Conservation (phyloP, 2,329 filamentous ascomycete species). For the Fusarium annulatum region DNA sequence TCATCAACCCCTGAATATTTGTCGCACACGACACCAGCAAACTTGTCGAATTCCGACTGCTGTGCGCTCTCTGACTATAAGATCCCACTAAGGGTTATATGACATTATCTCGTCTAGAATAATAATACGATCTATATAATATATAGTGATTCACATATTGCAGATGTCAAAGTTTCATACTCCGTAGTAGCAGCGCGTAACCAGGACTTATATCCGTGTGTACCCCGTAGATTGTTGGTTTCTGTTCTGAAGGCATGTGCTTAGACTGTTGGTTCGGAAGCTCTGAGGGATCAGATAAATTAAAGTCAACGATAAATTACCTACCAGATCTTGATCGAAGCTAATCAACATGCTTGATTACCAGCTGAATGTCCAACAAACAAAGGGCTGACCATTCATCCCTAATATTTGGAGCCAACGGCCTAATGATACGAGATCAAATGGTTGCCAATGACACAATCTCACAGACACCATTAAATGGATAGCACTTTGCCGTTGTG, state of each 20-base stretch:
- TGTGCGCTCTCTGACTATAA: background rate
- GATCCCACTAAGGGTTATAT: background rate
- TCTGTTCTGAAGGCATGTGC: background rate
- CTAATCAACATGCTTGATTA: slow-evolving; percentile 14
- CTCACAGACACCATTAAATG: background rate
- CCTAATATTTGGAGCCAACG: background rate
- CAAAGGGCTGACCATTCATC: background rate
- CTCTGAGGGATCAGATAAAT: slow-evolving; percentile 2
- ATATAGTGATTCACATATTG: background rate
- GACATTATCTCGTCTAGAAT: background rate
- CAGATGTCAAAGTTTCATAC: background rate
- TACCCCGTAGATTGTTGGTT: background rate
- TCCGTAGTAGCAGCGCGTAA: background rate
- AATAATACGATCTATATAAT: background rate
- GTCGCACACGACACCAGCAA: background rate
- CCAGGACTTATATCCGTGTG: background rate
- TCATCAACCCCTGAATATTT: background rate
- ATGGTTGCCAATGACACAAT: background rate
- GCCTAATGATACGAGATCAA: background rate
- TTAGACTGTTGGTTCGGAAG: background rate
- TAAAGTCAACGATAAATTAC: slow-evolving; percentile 26
- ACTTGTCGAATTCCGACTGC: background rate
- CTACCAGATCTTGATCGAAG: slow-evolving; percentile 12
- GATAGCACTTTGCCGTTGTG: background rate
- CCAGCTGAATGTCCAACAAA: background rate